Evolutionary conservation across 2,329 filamentous ascomycete genomes (phyloP), one percentile per base, ranked within the genome.

Genomic region (Penicillium sp.): DNA sequence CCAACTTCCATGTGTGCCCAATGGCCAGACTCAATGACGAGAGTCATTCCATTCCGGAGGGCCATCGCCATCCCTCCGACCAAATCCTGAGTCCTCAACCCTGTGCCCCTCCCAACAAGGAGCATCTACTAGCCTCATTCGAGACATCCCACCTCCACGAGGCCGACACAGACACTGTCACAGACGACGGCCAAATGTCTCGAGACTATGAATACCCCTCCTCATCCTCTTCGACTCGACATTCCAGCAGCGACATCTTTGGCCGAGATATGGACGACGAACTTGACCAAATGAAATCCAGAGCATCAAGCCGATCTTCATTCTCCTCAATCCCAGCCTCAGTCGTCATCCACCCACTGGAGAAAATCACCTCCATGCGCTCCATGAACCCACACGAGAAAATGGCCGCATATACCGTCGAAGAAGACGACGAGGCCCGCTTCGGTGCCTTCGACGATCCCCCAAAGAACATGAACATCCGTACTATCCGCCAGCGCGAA

Each of bases 311-410:
- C 52, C 72, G 68, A 29, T 76, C 75, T 6, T 77, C 75, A 1
- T 61, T 76, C 21, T 77, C 74, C 5, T 77, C 75, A 0, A 61
- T 75, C 10, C 74, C 75, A 5, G 70, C 66, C 16, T 77, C 74
- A 1, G 69, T 75, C 6, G 59, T 75, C 7, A 59, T 73, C 9
- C 68, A 73, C 43, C 60, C 71, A 1, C 60, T 62, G 24, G 64
- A 67, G 19, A 54, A 59, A n/a, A 51, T 60, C n/a, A 68, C 67
- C 21, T 51, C 63, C 18, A 57, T 62, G 13, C 45, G 55, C 13
- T 43, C 55, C 3, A 64, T 55, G 42, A 55, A 55, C 6, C 29
- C 56, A 2, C 60, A 61, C 19, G 65, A 66, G n/a, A 60, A 62
- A 37, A 59, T 52, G 26, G 52, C 19, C 56, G 68, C 60, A 43